Base-by-base conservation (phyloP, 1,284 basidiomycete species). In the Exobasidium rhododendri region DNA sequence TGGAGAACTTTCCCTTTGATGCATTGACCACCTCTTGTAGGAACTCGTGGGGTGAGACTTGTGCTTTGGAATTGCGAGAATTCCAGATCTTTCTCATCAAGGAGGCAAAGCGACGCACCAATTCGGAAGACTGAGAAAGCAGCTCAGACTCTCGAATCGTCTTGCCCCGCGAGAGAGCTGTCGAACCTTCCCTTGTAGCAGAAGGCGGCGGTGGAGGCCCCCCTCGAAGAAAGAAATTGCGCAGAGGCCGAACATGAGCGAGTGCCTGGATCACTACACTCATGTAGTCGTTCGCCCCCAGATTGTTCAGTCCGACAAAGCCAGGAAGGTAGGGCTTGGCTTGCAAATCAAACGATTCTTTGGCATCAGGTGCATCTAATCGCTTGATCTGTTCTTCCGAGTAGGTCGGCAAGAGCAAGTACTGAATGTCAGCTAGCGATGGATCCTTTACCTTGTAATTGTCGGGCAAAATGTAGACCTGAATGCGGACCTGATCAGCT, bases 11-110 rank as follows among this genome's bases (percentile, higher is more conserved):
- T 14, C 92, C 91, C 31, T 83, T 85, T 74, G 90, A 93, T 32
- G 88, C 88, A 66, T 90, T 86, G 66, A 89, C 88, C 51, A 98
- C 93, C 82, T 98, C 94, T 81, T 99, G 96, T 65, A 97, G 82
- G 79, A 98, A 94, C 81, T 99, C 96, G 81, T 98, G 96, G 7
- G 96, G 96, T 69, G 89, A 92, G 67, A 97, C 93, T 84, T 99
- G 96, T 61, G 90, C 89, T 81, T 99, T 99, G 86, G 98, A 79
- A 11, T 66, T 68, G 11, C 66, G 67, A 22, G 72, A 67, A 32
- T 97, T 98, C 96, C 96, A 99, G 28, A 97, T 80, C 79, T 97
- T 93, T 80, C 92, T 89, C 32, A 92, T 86, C 46, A 97, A 84
- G 43, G 86, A 85, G 30, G 91, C 88, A 52, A 80, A 80, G 30